phyloP scores from a whole-genome alignment of 1,284 basidiomycete species.

The Wolfiporia cocos region DNA sequence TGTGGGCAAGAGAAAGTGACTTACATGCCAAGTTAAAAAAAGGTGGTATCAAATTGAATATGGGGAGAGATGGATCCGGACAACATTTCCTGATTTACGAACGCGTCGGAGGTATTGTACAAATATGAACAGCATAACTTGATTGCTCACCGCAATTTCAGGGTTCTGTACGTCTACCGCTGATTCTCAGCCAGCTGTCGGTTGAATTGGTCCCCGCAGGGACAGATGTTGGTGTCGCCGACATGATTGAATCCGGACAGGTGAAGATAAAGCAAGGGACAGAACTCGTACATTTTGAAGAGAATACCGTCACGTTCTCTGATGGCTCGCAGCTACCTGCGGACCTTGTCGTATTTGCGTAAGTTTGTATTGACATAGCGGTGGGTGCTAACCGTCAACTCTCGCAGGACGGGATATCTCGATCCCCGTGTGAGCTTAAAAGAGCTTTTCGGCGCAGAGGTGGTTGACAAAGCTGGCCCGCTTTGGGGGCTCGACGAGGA shows the following conservation, averaged over 20 bases:
- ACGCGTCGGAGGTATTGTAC: conserved; percentile 27
- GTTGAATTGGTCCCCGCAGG: conserved; percentile 8
- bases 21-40: conserved; percentile 49
- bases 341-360: conserved; percentile 62
- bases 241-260: conserved; percentile 54
- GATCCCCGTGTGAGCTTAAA: conserved; percentile 31
- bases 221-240: conserved; percentile 35
- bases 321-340: conserved; percentile 56
- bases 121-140: too few species aligned
- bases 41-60: conserved; percentile 51
- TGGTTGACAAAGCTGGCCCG: conserved; percentile 35
- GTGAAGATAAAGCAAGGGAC: conserved; percentile 69
- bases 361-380: conserved; percentile 19
- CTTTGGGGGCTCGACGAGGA: conserved; percentile 55
- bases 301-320: conserved; percentile 50
- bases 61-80: conserved; percentile 52
- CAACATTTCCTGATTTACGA: conserved; percentile 33
- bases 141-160: neutral
- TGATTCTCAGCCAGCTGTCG: neutral
- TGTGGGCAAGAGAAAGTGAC: conserved; percentile 31
- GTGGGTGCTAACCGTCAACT: neutral
- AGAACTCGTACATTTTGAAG: conserved; percentile 43
- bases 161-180: neutral
- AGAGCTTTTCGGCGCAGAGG: conserved; percentile 40
- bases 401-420: conserved; percentile 30